These are phyloP conservation scores for Populus hybrid DNA, from an alignment of 441 rosid genomes.

Conservation along the genomic window DNA sequence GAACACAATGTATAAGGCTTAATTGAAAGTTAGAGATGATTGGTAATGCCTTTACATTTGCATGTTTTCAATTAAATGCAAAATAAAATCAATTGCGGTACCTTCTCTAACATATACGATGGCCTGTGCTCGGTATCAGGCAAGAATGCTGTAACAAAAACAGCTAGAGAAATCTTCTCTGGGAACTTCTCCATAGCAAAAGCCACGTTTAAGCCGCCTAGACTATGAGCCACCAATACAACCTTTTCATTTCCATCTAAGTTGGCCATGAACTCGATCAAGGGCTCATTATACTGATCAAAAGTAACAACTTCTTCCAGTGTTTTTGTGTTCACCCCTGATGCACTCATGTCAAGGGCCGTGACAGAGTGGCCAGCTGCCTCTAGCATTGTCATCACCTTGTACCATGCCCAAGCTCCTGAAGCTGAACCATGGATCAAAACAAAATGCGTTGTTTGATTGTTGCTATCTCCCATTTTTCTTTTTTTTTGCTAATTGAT, in stretches of 20 bases:
- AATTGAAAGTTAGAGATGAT: too few species aligned
- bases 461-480: too few species aligned
- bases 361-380: too few species aligned
- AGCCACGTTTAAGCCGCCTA: conserved; percentile 47
- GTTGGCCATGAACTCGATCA: conserved; percentile 42
- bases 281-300: conserved; percentile 42
- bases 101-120: conserved; percentile 33
- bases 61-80: too few species aligned
- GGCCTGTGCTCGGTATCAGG: conserved; percentile 49
- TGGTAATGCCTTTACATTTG: too few species aligned
- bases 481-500: background rate
- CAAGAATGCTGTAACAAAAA: conserved; percentile 58
- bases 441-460: too few species aligned
- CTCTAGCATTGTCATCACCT: too few species aligned
- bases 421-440: too few species aligned
- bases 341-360: too few species aligned
- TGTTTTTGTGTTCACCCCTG: too few species aligned
- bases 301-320: conserved; percentile 33
- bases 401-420: too few species aligned
- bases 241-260: conserved; percentile 39
- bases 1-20: too few species aligned
- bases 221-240: conserved; percentile 66
- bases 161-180: conserved; percentile 48
- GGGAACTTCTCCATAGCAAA: conserved; percentile 65
- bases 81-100: background rate